A percentile compares a stretch with the other conserved stretches of the same genome.
Conservation (phyloP, 768 basidiomycete genomes). For the Termitomyces sp. region DNA sequence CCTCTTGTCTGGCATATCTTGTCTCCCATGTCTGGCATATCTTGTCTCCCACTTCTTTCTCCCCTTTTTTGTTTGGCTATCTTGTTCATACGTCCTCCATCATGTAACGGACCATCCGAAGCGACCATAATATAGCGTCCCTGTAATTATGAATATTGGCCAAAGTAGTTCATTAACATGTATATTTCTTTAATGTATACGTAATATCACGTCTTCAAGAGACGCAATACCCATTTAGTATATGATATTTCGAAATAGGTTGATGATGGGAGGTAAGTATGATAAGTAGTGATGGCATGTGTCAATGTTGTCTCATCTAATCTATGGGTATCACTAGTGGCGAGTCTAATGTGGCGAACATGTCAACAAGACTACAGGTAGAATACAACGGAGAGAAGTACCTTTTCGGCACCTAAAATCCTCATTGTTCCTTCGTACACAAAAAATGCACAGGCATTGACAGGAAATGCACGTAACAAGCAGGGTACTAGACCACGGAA, state of each 20-base stretch:
- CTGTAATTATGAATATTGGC: constrained; percentile 6
- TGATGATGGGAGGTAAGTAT: too few species aligned
- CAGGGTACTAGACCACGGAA: constrained; percentile 65
- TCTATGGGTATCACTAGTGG: constrained; percentile 16
- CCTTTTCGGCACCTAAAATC: constrained; percentile 60
- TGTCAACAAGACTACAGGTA: constrained; percentile 2
- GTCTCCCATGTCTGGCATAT: background rate
- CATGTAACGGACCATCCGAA: background rate
- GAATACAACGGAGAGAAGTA: constrained; percentile 20
- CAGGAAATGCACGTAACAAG: constrained; percentile 69
- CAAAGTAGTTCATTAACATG: background rate
- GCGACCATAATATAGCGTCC: background rate
- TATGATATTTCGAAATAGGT: background rate
- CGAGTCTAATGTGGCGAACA: constrained; percentile 33
- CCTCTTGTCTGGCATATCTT: background rate
- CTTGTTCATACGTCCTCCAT: background rate
- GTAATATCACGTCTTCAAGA: background rate
- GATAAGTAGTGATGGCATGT: background rate
- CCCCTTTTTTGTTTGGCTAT: background rate
- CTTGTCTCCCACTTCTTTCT: background rate
- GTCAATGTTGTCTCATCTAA: background rate
- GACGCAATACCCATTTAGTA: background rate
- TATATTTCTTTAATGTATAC: background rate
- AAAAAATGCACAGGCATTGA: constrained; percentile 73
- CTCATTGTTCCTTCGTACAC: constrained; percentile 76